These are phyloP conservation scores for Hibiscus trionum DNA, from an alignment of 345 rosid species.

Conservation along the genomic window DNA sequence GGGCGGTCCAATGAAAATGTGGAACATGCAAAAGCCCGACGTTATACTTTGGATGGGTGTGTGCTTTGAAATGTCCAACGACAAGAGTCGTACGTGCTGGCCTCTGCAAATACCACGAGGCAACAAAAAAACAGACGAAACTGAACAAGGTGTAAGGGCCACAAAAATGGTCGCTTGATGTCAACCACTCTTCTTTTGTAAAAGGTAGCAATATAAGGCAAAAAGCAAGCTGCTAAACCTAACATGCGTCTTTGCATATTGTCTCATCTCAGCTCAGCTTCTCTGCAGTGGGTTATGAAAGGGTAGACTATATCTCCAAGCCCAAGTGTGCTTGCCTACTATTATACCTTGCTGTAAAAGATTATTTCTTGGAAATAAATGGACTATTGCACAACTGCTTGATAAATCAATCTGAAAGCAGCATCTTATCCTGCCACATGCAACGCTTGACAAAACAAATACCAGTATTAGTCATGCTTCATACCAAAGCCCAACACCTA, in stretches of 20 bases:
- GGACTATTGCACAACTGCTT: not conserved
- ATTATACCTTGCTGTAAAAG: too few species aligned
- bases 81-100: not conserved
- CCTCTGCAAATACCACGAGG: not conserved
- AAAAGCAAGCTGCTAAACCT: not conserved
- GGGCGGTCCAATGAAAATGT: constrained; percentile 16
- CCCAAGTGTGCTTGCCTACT: too few species aligned
- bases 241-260: not conserved
- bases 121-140: not conserved
- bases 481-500: not conserved
- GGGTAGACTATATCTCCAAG: too few species aligned
- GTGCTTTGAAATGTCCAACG: not conserved
- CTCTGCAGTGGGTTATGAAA: not conserved
- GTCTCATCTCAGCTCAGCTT: not conserved
- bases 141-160: constrained; percentile 4
- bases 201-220: too few species aligned
- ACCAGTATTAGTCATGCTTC: not conserved
- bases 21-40: not conserved
- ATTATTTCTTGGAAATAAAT: too few species aligned
- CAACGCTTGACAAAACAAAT: not conserved
- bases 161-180: constrained; percentile 12
- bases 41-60: not conserved
- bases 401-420: not conserved
- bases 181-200: constrained; percentile 6
- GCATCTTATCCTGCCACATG: not conserved